A percentile compares a stretch with the other conserved stretches of the same genome.
phyloP scores from a whole-genome alignment of 352 stramenopile genomes.

The Elongisporangium anandrum region DNA sequence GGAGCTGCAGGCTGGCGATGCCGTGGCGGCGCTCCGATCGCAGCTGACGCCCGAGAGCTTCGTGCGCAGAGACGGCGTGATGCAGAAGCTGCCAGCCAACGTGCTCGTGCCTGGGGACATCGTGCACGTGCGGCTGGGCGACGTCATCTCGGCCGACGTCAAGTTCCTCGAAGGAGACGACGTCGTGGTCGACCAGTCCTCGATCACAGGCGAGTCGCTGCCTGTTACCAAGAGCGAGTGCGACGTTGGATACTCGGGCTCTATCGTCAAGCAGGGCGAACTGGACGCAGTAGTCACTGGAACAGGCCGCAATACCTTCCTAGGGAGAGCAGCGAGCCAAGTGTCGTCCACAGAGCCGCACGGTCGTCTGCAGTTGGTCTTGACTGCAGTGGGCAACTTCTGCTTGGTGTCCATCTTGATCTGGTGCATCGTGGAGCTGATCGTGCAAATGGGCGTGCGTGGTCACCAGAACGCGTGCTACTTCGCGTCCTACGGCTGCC shows the following conservation, averaged over 20 bases:
- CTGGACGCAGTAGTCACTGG: conserved; percentile 75
- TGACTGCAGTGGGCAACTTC: conserved; percentile 91
- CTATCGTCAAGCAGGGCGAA: conserved; percentile 75
- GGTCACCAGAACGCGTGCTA: conserved; percentile 81
- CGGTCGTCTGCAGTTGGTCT: conserved; percentile 79
- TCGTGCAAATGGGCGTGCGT: conserved; percentile 74
- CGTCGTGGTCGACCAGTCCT: conserved; percentile 84
- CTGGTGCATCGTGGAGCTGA: conserved; percentile 82
- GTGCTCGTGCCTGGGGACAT: conserved; percentile 47
- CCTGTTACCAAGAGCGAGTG: conserved; percentile 69
- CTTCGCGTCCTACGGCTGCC: conserved; percentile 64
- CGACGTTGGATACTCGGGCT: conserved; percentile 60
- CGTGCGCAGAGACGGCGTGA: conserved; percentile 57
- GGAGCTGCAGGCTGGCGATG: conserved; percentile 72
- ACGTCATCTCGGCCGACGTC: conserved; percentile 86
- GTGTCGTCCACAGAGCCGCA: conserved; percentile 52
- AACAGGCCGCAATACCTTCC: conserved; percentile 85
- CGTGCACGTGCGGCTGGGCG: conserved; percentile 65
- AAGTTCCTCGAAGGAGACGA: conserved; percentile 58
- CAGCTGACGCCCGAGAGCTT: conserved; percentile 65
- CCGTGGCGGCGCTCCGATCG: conserved; percentile 77
- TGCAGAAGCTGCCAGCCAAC: conserved; percentile 38
- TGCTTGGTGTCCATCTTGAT: conserved; percentile 87
- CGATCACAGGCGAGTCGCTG: conserved; percentile 90
- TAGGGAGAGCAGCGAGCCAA: conserved; percentile 71